These are phyloP conservation scores for Trichoderma citrinoviride DNA, from an alignment of 2,329 filamentous ascomycete genomes.

Conservation along the genomic window DNA sequence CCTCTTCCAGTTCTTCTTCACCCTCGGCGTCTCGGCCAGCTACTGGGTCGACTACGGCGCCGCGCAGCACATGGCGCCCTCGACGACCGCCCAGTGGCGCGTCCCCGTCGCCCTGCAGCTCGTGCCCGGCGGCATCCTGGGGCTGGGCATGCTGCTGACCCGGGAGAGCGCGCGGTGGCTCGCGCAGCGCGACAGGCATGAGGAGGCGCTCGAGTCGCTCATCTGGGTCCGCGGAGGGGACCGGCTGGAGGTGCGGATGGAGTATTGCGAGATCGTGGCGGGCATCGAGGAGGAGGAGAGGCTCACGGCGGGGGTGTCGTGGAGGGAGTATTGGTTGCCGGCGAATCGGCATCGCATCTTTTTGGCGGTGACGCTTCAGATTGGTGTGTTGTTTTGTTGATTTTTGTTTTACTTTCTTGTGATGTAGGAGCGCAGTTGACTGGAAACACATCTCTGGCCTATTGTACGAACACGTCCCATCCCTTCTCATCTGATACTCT, in stretches of 20 bases:
- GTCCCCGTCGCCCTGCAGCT: conserved; percentile 49
- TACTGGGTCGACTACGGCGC: conserved; percentile 51
- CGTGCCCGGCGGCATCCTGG: conserved; percentile 46
- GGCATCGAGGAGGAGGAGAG: conserved; percentile 48
- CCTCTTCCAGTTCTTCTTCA: conserved; percentile 47
- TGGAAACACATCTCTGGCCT: conserved; percentile 50
- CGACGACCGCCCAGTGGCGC: conserved; percentile 47
- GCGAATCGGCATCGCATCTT: conserved; percentile 48
- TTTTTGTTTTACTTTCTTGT: neutral
- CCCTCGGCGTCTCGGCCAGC: conserved; percentile 41
- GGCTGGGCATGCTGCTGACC: conserved; percentile 48
- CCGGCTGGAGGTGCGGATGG: conserved; percentile 22
- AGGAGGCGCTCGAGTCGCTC: conserved; percentile 48
- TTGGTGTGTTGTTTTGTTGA: conserved; percentile 32
- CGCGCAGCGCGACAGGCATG: conserved; percentile 43
- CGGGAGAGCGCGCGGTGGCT: conserved; percentile 49
- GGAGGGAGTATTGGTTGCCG: conserved; percentile 45
- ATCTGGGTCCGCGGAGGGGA: conserved; percentile 51
- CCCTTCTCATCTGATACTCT: neutral
- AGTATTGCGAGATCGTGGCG: conserved; percentile 42
- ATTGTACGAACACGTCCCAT: conserved; percentile 36
- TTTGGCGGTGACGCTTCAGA: conserved; percentile 49
- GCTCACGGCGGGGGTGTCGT: conserved; percentile 44
- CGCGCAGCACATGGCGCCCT: conserved; percentile 36
- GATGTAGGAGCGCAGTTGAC: conserved; percentile 43